Evolutionary conservation across 441 rosid species (phyloP).

Genomic region (Pelargonium exstipulatum): DNA sequence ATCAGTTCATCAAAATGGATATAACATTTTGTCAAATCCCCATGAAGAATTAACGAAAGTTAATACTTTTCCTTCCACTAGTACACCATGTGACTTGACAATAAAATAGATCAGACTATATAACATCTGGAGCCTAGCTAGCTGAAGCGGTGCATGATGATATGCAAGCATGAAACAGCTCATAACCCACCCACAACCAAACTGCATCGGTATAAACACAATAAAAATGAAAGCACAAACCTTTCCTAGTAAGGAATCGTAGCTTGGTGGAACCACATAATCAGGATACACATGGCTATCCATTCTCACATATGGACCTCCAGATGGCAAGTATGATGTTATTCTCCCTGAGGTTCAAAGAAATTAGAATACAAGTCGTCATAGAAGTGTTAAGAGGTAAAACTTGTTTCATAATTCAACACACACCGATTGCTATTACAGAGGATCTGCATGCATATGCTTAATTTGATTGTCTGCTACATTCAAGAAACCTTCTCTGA

Average conservation of each 20-base stretch:
- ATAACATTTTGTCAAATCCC: background rate
- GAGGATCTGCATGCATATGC: background rate
- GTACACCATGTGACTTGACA: background rate
- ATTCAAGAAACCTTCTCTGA: background rate
- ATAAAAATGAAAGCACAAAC: constrained; percentile 33
- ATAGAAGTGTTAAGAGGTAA: no score
- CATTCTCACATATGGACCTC: constrained; percentile 98
- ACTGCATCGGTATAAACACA: constrained; percentile 8
- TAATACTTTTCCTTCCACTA: background rate
- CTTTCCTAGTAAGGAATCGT: constrained; percentile 95
- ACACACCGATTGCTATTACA: background rate
- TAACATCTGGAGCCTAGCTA: background rate
- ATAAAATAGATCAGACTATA: background rate
- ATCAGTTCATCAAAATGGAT: background rate
- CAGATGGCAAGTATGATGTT: constrained; percentile 87
- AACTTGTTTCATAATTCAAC: no score
- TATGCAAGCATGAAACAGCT: background rate
- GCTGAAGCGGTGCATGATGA: constrained; percentile 1
- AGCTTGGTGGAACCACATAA: constrained; percentile 96
- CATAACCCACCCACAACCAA: background rate
- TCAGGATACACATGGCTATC: constrained; percentile 96
- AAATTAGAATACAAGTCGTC: no score
- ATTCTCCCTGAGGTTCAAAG: constrained; percentile 52
- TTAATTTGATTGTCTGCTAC: constrained; percentile 9
- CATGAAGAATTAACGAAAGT: background rate